A percentile compares a stretch with the other conserved stretches of the same genome.
phyloP scores from a whole-genome alignment of 2,329 filamentous ascomycete species.

The Myotisia sp. region DNA sequence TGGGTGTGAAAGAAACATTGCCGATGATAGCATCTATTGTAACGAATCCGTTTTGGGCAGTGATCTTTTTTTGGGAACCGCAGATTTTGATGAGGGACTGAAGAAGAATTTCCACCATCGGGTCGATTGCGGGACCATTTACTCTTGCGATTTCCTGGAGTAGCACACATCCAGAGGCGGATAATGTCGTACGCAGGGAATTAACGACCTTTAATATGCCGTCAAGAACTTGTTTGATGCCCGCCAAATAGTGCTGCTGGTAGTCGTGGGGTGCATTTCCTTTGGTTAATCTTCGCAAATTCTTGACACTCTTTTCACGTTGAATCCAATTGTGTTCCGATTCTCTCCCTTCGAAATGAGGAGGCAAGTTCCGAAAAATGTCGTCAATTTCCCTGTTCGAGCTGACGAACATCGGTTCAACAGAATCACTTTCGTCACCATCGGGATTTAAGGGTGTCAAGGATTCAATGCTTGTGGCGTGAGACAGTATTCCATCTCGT shows the following conservation, averaged over 20 bases:
- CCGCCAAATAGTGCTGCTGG: conserved; percentile 52
- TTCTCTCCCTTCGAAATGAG: conserved; percentile 73
- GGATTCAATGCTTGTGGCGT: conserved; percentile 11
- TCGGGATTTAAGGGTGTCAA: conserved; percentile 8
- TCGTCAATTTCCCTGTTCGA: conserved; percentile 81
- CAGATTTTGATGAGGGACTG: conserved; percentile 82
- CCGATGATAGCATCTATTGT: conserved; percentile 71
- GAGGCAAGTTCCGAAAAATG: conserved; percentile 65
- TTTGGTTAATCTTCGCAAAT: conserved; percentile 61
- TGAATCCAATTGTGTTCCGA: conserved; percentile 82
- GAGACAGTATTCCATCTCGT: conserved; percentile 9
- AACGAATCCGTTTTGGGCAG: conserved; percentile 64
- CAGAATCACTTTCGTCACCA: conserved; percentile 46
- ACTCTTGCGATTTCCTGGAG: conserved; percentile 71
- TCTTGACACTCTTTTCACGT: conserved; percentile 65
- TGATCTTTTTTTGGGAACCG: conserved; percentile 83
- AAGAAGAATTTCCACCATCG: conserved; percentile 79
- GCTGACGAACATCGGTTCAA: conserved; percentile 73
- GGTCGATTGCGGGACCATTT: conserved; percentile 65
- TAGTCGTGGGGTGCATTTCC: conserved; percentile 75
- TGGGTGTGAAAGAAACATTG: conserved; percentile 62
- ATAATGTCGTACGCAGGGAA: conserved; percentile 78
- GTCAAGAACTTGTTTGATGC: conserved; percentile 62
- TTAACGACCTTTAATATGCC: conserved; percentile 75
- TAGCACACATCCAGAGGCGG: conserved; percentile 68